Conservation (phyloP, 208 protist species). For the Acanthamoeba quina region DNA sequence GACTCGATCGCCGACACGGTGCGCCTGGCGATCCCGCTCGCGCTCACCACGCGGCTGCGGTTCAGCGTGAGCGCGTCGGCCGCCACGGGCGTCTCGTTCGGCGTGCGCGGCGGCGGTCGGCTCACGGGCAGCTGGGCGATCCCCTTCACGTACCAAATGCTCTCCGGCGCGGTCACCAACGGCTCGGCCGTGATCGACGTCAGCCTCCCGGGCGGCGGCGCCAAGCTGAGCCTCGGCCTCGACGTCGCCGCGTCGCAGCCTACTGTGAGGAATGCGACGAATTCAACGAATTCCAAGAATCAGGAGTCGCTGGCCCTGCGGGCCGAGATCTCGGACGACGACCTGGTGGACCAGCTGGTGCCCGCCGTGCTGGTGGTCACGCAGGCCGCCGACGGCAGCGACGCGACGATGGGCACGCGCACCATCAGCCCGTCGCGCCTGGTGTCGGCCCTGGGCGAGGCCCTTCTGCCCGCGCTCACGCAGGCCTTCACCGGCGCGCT, state of each 20-base stretch:
- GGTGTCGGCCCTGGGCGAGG: not conserved
- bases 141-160: constrained; percentile 40
- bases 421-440: not conserved
- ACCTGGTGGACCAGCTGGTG: not conserved
- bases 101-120: not conserved
- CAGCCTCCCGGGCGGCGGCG: not conserved
- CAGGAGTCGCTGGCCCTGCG: not conserved
- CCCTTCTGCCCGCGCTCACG: not conserved
- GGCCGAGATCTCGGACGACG: not conserved
- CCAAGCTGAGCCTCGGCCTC: not conserved
- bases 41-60: not conserved
- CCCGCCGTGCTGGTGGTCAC: not conserved
- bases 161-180: not conserved
- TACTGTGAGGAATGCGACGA: too few species aligned
- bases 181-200: not conserved
- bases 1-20: not conserved
- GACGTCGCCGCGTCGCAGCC: not conserved
- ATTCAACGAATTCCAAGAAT: not conserved
- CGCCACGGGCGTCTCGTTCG: not conserved
- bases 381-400: not conserved
- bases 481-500: constrained; percentile 25
- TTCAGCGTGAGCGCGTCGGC: not conserved
- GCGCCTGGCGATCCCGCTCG: not conserved
- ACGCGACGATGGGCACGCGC: not conserved
- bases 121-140: not conserved